Percentiles rank a stretch among this genome's conserved stretches.
These are phyloP conservation scores for Podila clonocystis DNA, from an alignment of 192 early-diverging fungal genomes.

Conservation along the genomic window DNA sequence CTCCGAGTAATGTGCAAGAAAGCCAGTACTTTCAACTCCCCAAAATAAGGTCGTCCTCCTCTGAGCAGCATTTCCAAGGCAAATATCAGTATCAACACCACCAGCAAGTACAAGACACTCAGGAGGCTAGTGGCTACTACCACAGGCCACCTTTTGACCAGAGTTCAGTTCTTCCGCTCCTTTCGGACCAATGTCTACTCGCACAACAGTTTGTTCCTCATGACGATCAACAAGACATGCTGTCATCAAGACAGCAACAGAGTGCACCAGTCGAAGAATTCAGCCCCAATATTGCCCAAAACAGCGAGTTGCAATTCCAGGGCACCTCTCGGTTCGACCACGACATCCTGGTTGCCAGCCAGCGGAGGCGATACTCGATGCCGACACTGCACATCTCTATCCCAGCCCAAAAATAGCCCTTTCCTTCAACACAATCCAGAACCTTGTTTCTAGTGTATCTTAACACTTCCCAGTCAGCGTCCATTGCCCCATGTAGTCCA, in stretches of 20 bases:
- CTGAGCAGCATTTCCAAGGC: slow-evolving; percentile 3
- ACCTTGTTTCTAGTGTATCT: too few relatives aligned
- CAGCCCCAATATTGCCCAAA: background rate
- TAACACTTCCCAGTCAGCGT: too few relatives aligned
- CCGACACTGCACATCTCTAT: background rate
- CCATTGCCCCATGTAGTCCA: too few relatives aligned
- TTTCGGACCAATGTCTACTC: background rate
- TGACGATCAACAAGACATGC: too few relatives aligned
- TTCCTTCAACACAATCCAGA: too few relatives aligned
- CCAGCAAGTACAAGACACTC: background rate
- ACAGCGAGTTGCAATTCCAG: slow-evolving; percentile 1
- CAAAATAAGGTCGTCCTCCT: background rate
- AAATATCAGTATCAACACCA: slow-evolving; percentile 15
- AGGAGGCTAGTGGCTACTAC: background rate
- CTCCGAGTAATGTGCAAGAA: background rate
- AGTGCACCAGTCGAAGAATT: background rate
- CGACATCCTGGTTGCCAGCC: background rate
- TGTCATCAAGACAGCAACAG: background rate
- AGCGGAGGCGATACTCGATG: slow-evolving; percentile 1
- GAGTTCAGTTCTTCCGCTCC: background rate
- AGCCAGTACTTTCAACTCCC: background rate
- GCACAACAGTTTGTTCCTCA: background rate
- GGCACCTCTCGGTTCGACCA: background rate
- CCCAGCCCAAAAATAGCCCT: background rate
- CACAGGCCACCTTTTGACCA: background rate